Evolutionary conservation across 306 rosid species (phyloP).

Genomic region (Inga laurina): DNA sequence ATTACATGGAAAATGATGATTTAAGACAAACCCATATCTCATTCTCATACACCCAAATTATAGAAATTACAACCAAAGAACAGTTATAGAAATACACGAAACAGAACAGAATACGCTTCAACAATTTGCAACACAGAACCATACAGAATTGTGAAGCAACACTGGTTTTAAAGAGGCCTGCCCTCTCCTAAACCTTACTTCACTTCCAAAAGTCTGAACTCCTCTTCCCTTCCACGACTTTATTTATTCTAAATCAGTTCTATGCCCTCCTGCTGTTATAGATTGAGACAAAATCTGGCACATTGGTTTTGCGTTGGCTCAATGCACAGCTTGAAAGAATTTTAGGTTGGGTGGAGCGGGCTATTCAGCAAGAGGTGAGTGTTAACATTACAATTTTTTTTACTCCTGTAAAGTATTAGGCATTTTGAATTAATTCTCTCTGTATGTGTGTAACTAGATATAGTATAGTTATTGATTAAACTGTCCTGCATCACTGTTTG

Average conservation of each 20-base stretch:
- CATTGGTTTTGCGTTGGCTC: conserved; percentile 96
- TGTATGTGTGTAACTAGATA: conserved; percentile 11
- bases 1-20: not conserved
- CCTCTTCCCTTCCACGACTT: conserved; percentile 2
- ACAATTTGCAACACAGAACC: not conserved
- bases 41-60: not conserved
- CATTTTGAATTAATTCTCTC: conserved; percentile 24
- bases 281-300: conserved; percentile 97
- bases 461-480: not conserved
- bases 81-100: not conserved
- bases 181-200: not conserved
- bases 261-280: conserved; percentile 33
- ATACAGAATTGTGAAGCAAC: not conserved
- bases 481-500: conserved; percentile 1
- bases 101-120: not conserved
- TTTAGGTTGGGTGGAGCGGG: conserved; percentile 94
- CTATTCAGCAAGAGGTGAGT: conserved; percentile 85
- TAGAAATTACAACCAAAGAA: not conserved
- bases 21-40: not conserved
- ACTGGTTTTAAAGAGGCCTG: not conserved
- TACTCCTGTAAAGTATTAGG: not conserved
- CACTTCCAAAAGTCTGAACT: not conserved
- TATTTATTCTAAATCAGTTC: conserved; percentile 24
- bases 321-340: conserved; percentile 92
- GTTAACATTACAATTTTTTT: conserved; percentile 15